phyloP scores from a whole-genome alignment of 768 basidiomycete genomes.

The Russula foetens region DNA sequence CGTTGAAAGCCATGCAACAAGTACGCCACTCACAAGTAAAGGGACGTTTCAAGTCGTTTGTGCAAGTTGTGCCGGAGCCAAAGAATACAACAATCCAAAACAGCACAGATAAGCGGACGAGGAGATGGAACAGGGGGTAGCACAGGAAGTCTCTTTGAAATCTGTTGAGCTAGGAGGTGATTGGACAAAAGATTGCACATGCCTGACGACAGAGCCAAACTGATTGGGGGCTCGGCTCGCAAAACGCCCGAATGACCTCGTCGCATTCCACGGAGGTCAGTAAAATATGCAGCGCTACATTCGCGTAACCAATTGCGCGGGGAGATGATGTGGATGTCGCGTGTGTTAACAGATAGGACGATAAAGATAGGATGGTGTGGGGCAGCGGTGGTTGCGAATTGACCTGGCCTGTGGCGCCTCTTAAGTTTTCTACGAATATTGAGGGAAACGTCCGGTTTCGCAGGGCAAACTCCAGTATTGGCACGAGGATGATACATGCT shows the following conservation, averaged over 20 bases:
- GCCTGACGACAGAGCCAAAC: slow-evolving; percentile 62
- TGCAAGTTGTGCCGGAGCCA: slow-evolving; percentile 69
- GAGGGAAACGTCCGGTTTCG: slow-evolving; percentile 42
- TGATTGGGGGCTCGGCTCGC: slow-evolving; percentile 31
- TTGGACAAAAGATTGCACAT: slow-evolving; percentile 10
- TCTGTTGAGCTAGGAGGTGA: background rate
- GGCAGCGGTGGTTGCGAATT: slow-evolving; percentile 31
- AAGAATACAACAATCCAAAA: slow-evolving; percentile 61
- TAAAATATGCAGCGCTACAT: slow-evolving; percentile 45
- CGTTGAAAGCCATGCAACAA: background rate
- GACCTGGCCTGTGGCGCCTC: slow-evolving; percentile 23
- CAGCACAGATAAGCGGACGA: slow-evolving; percentile 44
- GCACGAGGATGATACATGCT: slow-evolving; percentile 48
- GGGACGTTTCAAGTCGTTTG: slow-evolving; percentile 47
- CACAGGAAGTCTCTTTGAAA: slow-evolving; percentile 40
- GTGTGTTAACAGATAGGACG: slow-evolving; percentile 61
- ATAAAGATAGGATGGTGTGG: slow-evolving; percentile 45
- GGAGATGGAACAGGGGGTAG: slow-evolving; percentile 35
- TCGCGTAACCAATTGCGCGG: slow-evolving; percentile 55
- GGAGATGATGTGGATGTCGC: slow-evolving; percentile 52
- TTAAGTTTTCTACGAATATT: slow-evolving; percentile 36
- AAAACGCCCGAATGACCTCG: slow-evolving; percentile 39
- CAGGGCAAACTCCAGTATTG: slow-evolving; percentile 53
- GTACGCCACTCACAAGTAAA: slow-evolving; percentile 41
- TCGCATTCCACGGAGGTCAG: slow-evolving; percentile 44